Evolutionary conservation across 225 moss, liverwort and hornwort species (phyloP), one percentile per base, ranked within the genome.

Genomic region (Pseudoscleropodium purum): DNA sequence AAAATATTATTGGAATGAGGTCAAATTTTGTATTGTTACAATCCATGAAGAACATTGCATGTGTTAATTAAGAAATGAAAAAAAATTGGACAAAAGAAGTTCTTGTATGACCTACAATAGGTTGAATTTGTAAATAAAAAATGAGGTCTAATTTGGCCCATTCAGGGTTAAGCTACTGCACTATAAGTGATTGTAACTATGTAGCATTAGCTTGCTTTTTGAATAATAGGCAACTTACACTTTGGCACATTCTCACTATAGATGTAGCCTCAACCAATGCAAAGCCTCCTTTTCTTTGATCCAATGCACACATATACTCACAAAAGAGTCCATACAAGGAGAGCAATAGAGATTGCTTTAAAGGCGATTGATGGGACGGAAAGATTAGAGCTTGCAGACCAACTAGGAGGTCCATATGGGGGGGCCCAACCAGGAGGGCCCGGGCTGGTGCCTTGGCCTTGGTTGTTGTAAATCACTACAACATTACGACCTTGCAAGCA

Each of bases 311-410:
- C 5, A 15, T 8, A 5, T 36, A 16, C 24, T 78, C 56, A 54
- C 56, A 79, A 17, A 57, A 79, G 57, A 36, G 6, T n/a, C 56
- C 56, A 79, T 16, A 56, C 0, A 0, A 56, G 15, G 17, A n/a
- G 4, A n/a, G 3, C 7, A 79, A 10, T 1, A 11, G 1, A n/a
- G 15, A n/a, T n/a, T 26, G 17, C 26, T 17, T 1, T n/a, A 1
- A 79, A 79, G 57, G 17, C 7, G 0, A 79, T 57, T 4, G 4
- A 26, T 25, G 79, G 57, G 15, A 16, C 0, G 1, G 26, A 37
- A 26, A 79, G 10, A 6, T 11, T 1, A 1, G 57, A 57, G n/a
- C 36, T 6, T 0, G 7, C 2, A 78, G 56, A 56, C 56, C 54
- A 54, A 37, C 0, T 0, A 0, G 37, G 57, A 54, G 54, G 54